Base-by-base conservation (phyloP, 2,329 filamentous ascomycete genomes). In the Claviceps humidiphila region DNA sequence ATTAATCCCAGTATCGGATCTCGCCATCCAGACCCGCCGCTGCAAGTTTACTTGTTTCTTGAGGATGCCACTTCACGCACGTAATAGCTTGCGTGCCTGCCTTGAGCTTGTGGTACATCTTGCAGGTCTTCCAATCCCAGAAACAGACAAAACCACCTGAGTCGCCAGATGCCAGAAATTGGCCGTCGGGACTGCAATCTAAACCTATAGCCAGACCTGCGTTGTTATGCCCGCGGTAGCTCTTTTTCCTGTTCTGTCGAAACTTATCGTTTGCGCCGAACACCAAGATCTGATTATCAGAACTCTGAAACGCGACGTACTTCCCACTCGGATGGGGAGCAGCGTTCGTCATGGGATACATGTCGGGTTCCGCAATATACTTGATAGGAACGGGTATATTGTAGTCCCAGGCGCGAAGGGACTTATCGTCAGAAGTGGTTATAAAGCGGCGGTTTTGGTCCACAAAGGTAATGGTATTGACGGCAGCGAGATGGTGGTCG, bases 91-190 rank as follows among this genome's bases (percentile, higher is more conserved):
- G 80, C 51, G 89, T 89, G 54, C 87, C 82, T 24, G 89, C 90
- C 69, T 86, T 81, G 58, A 98, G 81, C 76, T 97, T 97, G 71
- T 95, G 89, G 70, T 89, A 95, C 89, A 98, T 91, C 72, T 96
- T 97, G 68, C 91, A 95, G 41, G 89, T 96, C 79, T 98, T 98
- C 88, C 90, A 98, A 69, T 97, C 93, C 89, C 90, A 98, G 71
- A 97, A 96, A 69, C 87, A 95, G 47, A 95, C 82, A 62, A 81
- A 96, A 39, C 94, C 93, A 16, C 81, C 89, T 50, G 82, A 87
- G 67, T 98, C 93, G 56, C 93, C 93, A 17, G 81, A 87, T 20
- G 82, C 85, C 51, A 98, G 74, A 66, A 96, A 95, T 64, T 95
- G 89, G 0, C 93, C 93, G 65, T 97, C 93, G 1, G 90, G 88